Percentiles rank a stretch among this genome's conserved stretches.
phyloP scores from a whole-genome alignment of 1,284 basidiomycete species.

The Leucoagaricus sp. region DNA sequence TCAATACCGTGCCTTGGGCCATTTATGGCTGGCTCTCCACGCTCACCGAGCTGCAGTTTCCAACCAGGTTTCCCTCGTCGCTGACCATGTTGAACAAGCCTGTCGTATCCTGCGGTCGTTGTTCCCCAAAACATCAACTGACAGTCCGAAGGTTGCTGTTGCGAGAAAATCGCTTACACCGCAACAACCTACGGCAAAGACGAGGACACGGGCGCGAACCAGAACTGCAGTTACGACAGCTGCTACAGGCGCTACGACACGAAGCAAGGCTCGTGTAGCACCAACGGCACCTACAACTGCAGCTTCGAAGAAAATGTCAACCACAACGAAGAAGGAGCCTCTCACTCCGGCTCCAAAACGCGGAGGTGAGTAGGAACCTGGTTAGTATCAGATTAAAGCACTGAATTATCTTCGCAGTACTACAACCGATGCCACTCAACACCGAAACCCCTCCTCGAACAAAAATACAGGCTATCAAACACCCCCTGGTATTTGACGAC shows the following conservation, averaged over 20 bases:
- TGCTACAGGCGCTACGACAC: conserved; percentile 27
- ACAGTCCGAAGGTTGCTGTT: conserved; percentile 16
- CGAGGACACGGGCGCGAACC: conserved; percentile 1
- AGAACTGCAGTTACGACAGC: conserved; percentile 18
- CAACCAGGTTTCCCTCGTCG: conserved; percentile 42
- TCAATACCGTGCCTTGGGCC: conserved; percentile 51
- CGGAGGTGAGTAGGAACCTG: conserved; percentile 38
- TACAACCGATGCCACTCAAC: conserved; percentile 40
- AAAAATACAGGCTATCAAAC: conserved; percentile 22
- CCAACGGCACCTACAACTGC: conserved; percentile 9
- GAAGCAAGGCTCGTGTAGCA: conserved; percentile 12
- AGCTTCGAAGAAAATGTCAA: conserved; percentile 16
- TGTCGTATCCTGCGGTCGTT: conserved; percentile 40
- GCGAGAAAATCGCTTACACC: conserved; percentile 14
- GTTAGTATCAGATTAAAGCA: not conserved
- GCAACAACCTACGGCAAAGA: not conserved
- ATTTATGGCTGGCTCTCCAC: conserved; percentile 69
- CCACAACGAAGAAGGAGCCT: conserved; percentile 4
- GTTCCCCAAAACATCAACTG: not conserved
- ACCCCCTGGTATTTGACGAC: conserved; percentile 45
- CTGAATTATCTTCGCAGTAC: conserved; percentile 24
- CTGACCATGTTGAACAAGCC: conserved; percentile 51
- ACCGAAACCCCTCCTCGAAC: conserved; percentile 24
- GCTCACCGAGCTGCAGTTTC: conserved; percentile 51
- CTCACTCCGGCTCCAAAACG: conserved; percentile 12